A percentile compares a stretch with the other conserved stretches of the same genome.
These are phyloP conservation scores for Dipteronia sinensis DNA, from an alignment of 345 rosid genomes.

Conservation along the genomic window DNA sequence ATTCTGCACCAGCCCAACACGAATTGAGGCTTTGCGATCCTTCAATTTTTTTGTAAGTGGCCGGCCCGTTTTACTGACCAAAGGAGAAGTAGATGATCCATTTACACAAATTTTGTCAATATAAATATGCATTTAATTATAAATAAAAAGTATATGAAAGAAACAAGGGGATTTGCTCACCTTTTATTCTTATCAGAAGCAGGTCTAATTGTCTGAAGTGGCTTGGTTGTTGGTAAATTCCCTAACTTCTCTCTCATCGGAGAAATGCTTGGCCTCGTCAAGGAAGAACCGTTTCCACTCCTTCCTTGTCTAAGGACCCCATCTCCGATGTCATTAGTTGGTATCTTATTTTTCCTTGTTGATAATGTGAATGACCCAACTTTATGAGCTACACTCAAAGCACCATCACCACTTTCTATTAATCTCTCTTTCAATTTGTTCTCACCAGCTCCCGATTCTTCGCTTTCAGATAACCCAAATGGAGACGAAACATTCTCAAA, in stretches of 20 bases:
- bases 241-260: conserved; percentile 61
- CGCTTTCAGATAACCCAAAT: conserved; percentile 74
- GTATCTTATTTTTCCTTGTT: conserved; percentile 57
- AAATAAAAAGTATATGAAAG: background rate
- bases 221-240: conserved; percentile 55
- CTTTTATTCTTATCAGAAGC: conserved; percentile 78
- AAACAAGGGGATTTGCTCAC: conserved; percentile 36
- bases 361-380: conserved; percentile 50
- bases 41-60: conserved; percentile 83
- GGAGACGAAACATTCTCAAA: conserved; percentile 64
- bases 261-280: conserved; percentile 54
- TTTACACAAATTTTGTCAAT: conserved; percentile 1
- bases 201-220: conserved; percentile 56
- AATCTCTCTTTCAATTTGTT: conserved; percentile 61
- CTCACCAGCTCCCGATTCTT: conserved; percentile 87
- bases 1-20: conserved; percentile 49
- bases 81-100: conserved; percentile 26
- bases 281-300: conserved; percentile 56
- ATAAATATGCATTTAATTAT: background rate
- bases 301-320: conserved; percentile 81
- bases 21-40: conserved; percentile 67
- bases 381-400: conserved; percentile 49
- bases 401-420: conserved; percentile 52
- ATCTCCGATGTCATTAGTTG: conserved; percentile 63
- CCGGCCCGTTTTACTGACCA: conserved; percentile 80